phyloP scores from a whole-genome alignment of 2,329 filamentous ascomycete genomes.

The Gliomastix tumulicola region DNA sequence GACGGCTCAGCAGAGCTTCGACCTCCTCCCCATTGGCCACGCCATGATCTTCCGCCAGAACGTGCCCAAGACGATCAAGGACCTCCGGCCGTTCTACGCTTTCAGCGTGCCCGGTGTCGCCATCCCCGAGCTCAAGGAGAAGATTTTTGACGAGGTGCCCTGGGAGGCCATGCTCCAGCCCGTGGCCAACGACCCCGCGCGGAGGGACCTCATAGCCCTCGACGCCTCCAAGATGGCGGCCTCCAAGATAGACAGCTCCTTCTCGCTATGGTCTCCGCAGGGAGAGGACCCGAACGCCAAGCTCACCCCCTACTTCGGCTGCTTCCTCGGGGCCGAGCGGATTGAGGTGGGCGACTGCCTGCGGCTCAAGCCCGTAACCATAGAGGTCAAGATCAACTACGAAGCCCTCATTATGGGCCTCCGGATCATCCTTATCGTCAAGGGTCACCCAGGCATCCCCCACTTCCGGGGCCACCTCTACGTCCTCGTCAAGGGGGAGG shows the following conservation, averaged over 20 bases:
- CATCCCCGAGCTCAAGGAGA: slow-evolving; percentile 28
- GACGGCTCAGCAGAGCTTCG: slow-evolving; percentile 15
- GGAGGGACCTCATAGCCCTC: slow-evolving; percentile 32
- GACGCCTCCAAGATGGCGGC: slow-evolving; percentile 46
- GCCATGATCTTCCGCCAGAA: slow-evolving; percentile 26
- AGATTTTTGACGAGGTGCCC: slow-evolving; percentile 30
- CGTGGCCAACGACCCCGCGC: slow-evolving; percentile 23
- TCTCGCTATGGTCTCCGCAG: slow-evolving; percentile 36
- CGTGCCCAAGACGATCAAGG: slow-evolving; percentile 28
- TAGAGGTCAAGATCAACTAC: slow-evolving; percentile 23
- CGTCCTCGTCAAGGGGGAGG: slow-evolving; percentile 20
- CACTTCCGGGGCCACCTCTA: slow-evolving; percentile 35
- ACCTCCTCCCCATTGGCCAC: slow-evolving; percentile 34
- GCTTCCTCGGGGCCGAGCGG: slow-evolving; percentile 44
- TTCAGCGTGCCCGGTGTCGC: slow-evolving; percentile 40
- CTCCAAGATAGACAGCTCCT: slow-evolving; percentile 38
- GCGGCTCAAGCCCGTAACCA: slow-evolving; percentile 32
- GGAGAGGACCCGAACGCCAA: slow-evolving; percentile 20
- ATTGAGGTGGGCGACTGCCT: slow-evolving; percentile 40
- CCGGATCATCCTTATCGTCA: slow-evolving; percentile 28
- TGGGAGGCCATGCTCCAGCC: slow-evolving; percentile 31
- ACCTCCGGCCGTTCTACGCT: slow-evolving; percentile 42
- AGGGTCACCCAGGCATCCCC: slow-evolving; percentile 23
- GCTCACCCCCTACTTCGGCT: slow-evolving; percentile 32
- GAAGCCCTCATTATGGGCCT: slow-evolving; percentile 28